phyloP scores from a whole-genome alignment of 768 basidiomycete genomes.

The Lyophyllum shimeji region DNA sequence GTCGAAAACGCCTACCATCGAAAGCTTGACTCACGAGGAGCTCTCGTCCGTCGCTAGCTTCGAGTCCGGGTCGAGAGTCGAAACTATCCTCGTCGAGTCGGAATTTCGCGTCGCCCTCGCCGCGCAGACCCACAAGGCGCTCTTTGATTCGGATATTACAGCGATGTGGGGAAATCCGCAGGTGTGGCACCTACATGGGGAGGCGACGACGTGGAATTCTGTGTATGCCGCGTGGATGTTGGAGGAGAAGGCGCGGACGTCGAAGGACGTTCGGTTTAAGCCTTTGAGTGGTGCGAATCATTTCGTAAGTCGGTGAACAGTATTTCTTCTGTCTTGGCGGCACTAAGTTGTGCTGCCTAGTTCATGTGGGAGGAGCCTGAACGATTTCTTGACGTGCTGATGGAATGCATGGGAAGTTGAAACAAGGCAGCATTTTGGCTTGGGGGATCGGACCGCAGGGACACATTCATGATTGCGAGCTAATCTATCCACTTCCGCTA shows the following conservation, averaged over 20 bases:
- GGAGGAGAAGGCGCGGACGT: not conserved
- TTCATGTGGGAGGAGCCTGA: slow-evolving; percentile 8
- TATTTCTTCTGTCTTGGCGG: not conserved
- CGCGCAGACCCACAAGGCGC: not conserved
- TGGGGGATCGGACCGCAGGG: too few species aligned
- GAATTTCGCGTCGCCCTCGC: not conserved
- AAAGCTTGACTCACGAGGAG: slow-evolving; percentile 4
- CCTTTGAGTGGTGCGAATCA: slow-evolving; percentile 9
- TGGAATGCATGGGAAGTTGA: not conserved
- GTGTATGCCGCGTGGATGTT: slow-evolving; percentile 5
- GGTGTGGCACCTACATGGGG: slow-evolving; percentile 2
- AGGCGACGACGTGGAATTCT: slow-evolving; percentile 5
- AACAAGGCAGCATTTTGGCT: not conserved
- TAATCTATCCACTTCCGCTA: too few species aligned
- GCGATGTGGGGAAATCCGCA: slow-evolving; percentile 1
- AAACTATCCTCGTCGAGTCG: not conserved
- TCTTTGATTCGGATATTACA: not conserved
- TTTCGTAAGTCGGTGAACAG: slow-evolving; percentile 1
- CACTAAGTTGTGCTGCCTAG: not conserved
- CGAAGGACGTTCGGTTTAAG: not conserved
- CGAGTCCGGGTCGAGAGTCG: not conserved
- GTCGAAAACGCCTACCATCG: not conserved
- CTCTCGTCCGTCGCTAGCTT: not conserved
- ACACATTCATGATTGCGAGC: too few species aligned
- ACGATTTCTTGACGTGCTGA: not conserved